Evolutionary conservation across 1,284 basidiomycete species (phyloP), one percentile per base, ranked within the genome.

Genomic region (Mycena citricolor): DNA sequence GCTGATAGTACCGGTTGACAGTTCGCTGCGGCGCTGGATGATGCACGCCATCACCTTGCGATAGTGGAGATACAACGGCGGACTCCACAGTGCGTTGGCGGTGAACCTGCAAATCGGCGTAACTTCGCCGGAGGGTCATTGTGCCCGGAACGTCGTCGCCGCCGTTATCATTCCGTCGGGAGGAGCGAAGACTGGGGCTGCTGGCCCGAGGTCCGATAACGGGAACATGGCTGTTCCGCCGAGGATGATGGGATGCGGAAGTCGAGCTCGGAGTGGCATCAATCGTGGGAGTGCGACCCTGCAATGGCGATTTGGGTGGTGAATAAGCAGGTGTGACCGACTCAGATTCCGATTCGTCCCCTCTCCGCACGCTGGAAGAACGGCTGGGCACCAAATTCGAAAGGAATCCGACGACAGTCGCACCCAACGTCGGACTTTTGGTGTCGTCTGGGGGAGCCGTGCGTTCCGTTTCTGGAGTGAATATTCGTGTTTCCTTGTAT

Each of bases 401-500:
- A 12, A 54, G 35, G 30, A 54, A 54, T 26, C 49, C 49, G 12
- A 47, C 52, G 31, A 54, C 42, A 8, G 41, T 26, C 23, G 45
- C 42, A 28, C 47, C 45, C n/a, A 50, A 43, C n/a, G 33, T 49
- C 8, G 49, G 42, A 20, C 48, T 49, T 33, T 49, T 49, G 8
- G 25, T 7, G 8, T 47, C 47, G 6, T 51, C 45, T 35, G 51
- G 42, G 14, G 48, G 44, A 5, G 29, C 49, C 42, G 32, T 52
- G 52, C 78, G 74, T 53, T 91, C 87, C 0, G 73, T 69, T 62
- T 92, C 88, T 5, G 91, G 90, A 0, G 91, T 91, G 57, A 89
- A 88, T 13, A 94, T 75, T 23, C 90, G 75, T 0, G 90, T 92
- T 61, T 93, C 90, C 62, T 90, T 91, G 72, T 92, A 93, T 4